These are phyloP conservation scores for Smittium mucronatum DNA, from an alignment of 371 early-diverging fungal species.

Conservation along the genomic window DNA sequence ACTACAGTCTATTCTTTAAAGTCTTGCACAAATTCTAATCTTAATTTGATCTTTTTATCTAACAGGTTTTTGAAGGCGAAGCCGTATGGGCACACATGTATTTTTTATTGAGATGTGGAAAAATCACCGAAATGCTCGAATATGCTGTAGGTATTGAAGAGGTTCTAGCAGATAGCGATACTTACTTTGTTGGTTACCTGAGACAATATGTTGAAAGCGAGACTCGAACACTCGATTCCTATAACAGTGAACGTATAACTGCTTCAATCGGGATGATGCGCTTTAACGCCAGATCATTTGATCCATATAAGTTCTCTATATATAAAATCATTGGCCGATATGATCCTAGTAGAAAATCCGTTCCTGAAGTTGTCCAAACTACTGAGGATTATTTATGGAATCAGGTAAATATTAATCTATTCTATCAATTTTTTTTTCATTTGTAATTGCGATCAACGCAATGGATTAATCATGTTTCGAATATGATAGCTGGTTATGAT, in stretches of 20 bases:
- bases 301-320: constrained; percentile 76
- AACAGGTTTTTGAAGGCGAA: constrained; percentile 39
- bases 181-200: constrained; percentile 48
- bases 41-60: too few species aligned
- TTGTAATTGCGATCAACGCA: not conserved
- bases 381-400: constrained; percentile 82
- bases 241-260: not conserved
- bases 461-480: too few species aligned
- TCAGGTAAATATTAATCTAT: constrained; percentile 16
- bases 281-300: constrained; percentile 28
- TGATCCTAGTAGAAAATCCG: constrained; percentile 47
- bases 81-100: constrained; percentile 79
- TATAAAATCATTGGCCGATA: constrained; percentile 82
- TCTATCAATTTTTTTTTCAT: not conserved
- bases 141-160: constrained; percentile 43
- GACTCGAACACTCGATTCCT: not conserved
- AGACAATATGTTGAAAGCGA: constrained; percentile 45
- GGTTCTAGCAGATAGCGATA: constrained; percentile 38
- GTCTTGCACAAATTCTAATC: too few species aligned
- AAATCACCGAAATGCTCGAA: constrained; percentile 43
- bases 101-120: constrained; percentile 60
- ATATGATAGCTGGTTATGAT: constrained; percentile 51
- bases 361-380: constrained; percentile 45
- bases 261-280: constrained; percentile 12
- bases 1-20: not conserved